Evolutionary conservation across 2,329 filamentous ascomycete species (phyloP), one percentile per base, ranked within the genome.

Genomic region (Penicillium sp.): DNA sequence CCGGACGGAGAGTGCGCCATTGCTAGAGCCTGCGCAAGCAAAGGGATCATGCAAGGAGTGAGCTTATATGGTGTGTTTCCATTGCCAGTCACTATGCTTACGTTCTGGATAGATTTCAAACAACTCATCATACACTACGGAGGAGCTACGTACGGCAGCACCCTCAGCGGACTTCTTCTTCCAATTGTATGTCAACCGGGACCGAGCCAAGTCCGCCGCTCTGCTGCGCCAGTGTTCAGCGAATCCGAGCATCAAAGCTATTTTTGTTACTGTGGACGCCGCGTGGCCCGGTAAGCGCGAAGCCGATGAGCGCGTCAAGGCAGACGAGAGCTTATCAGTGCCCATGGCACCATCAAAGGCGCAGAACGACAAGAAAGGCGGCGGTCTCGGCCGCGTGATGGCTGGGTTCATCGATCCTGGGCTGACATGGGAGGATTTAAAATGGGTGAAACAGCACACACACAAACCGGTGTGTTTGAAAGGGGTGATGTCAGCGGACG

Each of bases 1-100:
- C 79, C 82, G 0, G 81, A 86, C 26, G 87, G 86, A n/a, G 86
- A 89, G 69, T 75, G 79, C 34, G 84, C 78, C 14, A 75, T 87
- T 14, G 83, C 79, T 0, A 74, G 77, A 26, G 85, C 80, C 0
- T 82, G 82, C 56, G 74, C 76, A 50, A 72, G 65, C 2, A 72
- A 78, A 14, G 80, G 82, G 0, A 78, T 86, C 7, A 79, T 85
- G 31, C 83, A 87, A 64, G 82, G 81, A 49, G 76, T 78, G 65
- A 56, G 74, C 66, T 4, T 1, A 39, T 24, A n/a, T 6, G 1
- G 6, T 13, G 18, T 34, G 16, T 18, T 44, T 4, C 9, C 8
- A 24, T n/a, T 22, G 9, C 4, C 18, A n/a, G n/a, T 31, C 10
- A 32, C 6, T 18, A 53, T 53, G 24, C 49, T 51, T 51, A 51